Conservation (phyloP, 306 rosid genomes). For the Prosopis cineraria region DNA sequence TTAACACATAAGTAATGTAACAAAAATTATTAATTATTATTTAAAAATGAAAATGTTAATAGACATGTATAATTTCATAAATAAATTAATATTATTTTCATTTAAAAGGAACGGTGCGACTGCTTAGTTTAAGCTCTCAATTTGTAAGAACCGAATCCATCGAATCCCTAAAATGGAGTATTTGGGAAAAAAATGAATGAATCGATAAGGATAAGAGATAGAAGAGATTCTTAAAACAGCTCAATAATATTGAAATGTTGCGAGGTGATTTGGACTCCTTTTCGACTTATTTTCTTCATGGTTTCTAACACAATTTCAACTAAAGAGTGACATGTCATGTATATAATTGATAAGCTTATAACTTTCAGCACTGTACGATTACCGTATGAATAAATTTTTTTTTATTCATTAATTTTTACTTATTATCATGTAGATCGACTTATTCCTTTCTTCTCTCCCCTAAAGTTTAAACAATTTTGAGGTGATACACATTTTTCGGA, state of each 20-base stretch:
- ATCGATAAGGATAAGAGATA: neutral
- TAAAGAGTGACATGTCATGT: neutral
- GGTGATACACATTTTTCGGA: neutral
- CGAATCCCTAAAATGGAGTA: neutral
- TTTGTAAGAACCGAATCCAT: neutral
- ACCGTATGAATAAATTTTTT: neutral
- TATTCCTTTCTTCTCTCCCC: neutral
- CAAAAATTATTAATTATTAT: neutral
- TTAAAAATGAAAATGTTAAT: neutral
- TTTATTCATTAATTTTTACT: neutral
- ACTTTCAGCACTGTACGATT: neutral
- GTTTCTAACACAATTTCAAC: neutral
- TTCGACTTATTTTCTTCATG: neutral
- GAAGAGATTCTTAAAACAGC: neutral
- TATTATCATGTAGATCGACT: neutral
- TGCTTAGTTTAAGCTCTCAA: neutral
- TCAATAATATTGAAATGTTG: constrained; percentile 13
- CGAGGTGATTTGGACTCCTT: constrained; percentile 27
- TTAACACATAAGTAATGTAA: neutral
- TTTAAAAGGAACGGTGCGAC: neutral
- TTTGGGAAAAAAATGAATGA: neutral
- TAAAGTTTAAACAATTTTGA: neutral
- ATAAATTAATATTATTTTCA: neutral
- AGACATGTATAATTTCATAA: neutral
- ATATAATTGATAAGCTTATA: neutral